Evolutionary conservation across 345 rosid species (phyloP), one percentile per base, ranked within the genome.

Genomic region (Dimocarpus longan): DNA sequence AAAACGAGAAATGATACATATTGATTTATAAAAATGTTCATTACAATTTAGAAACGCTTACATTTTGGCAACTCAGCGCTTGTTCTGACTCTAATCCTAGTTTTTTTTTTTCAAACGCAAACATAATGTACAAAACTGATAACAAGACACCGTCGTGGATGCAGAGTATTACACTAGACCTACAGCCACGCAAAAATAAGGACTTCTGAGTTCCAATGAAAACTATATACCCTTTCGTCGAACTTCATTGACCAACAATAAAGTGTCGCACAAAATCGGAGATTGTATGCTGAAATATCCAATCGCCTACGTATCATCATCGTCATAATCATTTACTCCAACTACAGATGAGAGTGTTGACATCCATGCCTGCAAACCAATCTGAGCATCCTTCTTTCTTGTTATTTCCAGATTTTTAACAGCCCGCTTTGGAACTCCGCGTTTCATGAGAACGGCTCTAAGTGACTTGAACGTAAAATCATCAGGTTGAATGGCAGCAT

Each of bases 381-480:
- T 81, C 75, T 71, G 79, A 11, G 70, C 59, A 79, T 96, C 92
- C 76, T 71, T 80, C 88, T 85, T 91, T 67, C 87, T 83, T 15
- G 56, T 64, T 65, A 79, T 79, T 83, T 93, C 89, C 39, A 93
- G 84, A 83, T 80, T 84, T 70, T 80, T 74, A 12, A 91, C 86
- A 70, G 93, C 91, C 52, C 75, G 83, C 82, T 90, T 93, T 11
- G 97, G 82, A 68, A 93, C 72, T 13, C 98, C 98, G 19, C 92
- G 85, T 86, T 92, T 92, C 42, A 87, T 76, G 66, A 92, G 82
- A 72, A 90, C 86, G 50, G 86, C 80, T 62, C 92, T 91, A 19
- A 90, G 91, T 8, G 92, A 90, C 74, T 86, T 96, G 79, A 89
- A 91, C 2, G 94, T 92, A 10, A 66, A 82, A 62, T 90, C 91